These are phyloP conservation scores for Crithidia fasciculata DNA, from an alignment of 208 protist species.

Conservation along the genomic window DNA sequence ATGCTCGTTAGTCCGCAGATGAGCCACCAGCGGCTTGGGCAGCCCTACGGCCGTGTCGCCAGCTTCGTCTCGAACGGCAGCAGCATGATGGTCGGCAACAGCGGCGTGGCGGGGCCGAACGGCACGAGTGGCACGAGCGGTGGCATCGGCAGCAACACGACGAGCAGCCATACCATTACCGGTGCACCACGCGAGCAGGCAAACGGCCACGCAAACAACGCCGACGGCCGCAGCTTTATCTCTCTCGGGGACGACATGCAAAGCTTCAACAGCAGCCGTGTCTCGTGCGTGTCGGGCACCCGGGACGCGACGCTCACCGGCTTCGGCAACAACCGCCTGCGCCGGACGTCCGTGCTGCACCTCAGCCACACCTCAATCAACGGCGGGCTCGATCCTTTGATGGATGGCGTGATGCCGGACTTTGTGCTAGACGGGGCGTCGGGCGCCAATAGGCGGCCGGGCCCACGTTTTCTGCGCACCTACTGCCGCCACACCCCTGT, in stretches of 20 bases:
- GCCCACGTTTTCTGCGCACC: constrained; percentile 50
- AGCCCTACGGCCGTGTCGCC: constrained; percentile 1
- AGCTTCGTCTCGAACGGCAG: constrained; percentile 22
- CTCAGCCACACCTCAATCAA: constrained; percentile 34
- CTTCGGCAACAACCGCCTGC: constrained; percentile 13
- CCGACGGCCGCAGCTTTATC: constrained; percentile 9
- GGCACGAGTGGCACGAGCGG: too few species aligned
- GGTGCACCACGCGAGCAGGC: not conserved
- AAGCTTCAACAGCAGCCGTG: constrained; percentile 26
- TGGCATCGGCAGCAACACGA: not conserved
- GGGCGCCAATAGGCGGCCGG: constrained; percentile 13
- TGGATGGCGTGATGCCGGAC: constrained; percentile 34
- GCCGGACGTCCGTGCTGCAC: constrained; percentile 34
- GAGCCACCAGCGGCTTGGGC: constrained; percentile 1
- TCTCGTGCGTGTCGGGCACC: constrained; percentile 17
- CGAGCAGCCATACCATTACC: not conserved
- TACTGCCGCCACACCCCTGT: constrained; percentile 51
- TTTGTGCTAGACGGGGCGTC: constrained; percentile 33
- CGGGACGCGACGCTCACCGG: constrained; percentile 6
- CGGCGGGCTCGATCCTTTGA: constrained; percentile 26
- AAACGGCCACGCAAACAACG: not conserved
- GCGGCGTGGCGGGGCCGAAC: too few species aligned
- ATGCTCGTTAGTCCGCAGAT: not conserved
- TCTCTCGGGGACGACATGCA: constrained; percentile 25
- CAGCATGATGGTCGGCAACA: too few species aligned